A percentile compares a stretch with the other conserved stretches of the same genome.
phyloP scores from a whole-genome alignment of 2,329 filamentous ascomycete species.

The Exophiala calicioides region DNA sequence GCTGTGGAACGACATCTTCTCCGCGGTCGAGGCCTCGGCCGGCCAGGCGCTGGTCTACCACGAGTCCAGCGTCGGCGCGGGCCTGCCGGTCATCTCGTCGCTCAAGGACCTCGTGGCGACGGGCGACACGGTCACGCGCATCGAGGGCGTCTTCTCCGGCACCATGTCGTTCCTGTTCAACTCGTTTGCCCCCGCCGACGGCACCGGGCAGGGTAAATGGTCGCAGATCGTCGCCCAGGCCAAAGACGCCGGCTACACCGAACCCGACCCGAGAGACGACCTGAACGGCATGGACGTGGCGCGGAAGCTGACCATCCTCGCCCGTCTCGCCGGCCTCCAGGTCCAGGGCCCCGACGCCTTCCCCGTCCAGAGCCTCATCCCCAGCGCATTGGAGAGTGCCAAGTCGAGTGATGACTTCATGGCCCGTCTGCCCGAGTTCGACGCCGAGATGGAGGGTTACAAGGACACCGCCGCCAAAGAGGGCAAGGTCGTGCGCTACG shows the following conservation, averaged over 20 bases:
- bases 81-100: conserved; percentile 89
- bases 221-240: conserved; percentile 89
- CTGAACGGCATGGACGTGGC: conserved; percentile 88
- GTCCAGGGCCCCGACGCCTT: conserved; percentile 84
- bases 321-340: conserved; percentile 76
- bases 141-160: conserved; percentile 96
- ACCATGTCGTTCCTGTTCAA: conserved; percentile 99
- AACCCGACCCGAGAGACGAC: conserved; percentile 83
- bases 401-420: conserved; percentile 84
- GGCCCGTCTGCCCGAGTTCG: conserved; percentile 74
- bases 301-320: conserved; percentile 93
- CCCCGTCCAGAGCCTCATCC: conserved; percentile 91
- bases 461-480: conserved; percentile 83
- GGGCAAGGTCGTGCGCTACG: conserved; percentile 90
- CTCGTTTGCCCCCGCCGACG: conserved; percentile 81
- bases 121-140: conserved; percentile 84
- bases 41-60: conserved; percentile 80
- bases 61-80: conserved; percentile 91
- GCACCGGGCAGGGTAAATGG: conserved; percentile 72
- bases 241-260: conserved; percentile 88
- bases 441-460: conserved; percentile 83
- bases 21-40: conserved; percentile 57
- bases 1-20: conserved; percentile 87
- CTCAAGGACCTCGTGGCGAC: conserved; percentile 93
- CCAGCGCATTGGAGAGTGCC: conserved; percentile 76